Percentiles rank a stretch among this genome's conserved stretches.
phyloP scores from a whole-genome alignment of 371 early-diverging fungal genomes.

The Circinella minor region DNA sequence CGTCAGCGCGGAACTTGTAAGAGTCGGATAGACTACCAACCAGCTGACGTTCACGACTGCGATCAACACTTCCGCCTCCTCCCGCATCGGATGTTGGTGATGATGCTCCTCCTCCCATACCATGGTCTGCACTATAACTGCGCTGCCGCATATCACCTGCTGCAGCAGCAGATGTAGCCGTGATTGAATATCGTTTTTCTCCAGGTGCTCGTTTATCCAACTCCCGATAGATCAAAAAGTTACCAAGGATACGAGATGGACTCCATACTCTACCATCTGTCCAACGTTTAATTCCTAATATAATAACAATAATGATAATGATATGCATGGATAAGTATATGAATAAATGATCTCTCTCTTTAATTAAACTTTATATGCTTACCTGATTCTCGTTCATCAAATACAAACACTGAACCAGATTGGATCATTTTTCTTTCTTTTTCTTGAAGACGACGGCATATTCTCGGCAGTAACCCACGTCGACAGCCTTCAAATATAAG shows the following conservation, averaged over 20 bases:
- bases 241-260: constrained; percentile 72
- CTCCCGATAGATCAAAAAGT: constrained; percentile 70
- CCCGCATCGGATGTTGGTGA: constrained; percentile 12
- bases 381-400: constrained; percentile 71
- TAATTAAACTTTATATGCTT: neutral
- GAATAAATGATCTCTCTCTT: neutral
- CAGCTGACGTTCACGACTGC: constrained; percentile 54
- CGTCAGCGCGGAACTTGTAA: constrained; percentile 79
- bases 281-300: constrained; percentile 74
- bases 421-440: constrained; percentile 60
- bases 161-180: constrained; percentile 23
- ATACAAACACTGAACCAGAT: constrained; percentile 74
- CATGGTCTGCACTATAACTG: constrained; percentile 26
- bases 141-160: constrained; percentile 27
- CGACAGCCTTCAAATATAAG: constrained; percentile 74
- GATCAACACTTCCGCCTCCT: constrained; percentile 29
- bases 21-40: constrained; percentile 68
- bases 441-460: constrained; percentile 66
- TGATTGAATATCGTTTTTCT: constrained; percentile 35
- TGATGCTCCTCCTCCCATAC: constrained; percentile 27
- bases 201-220: constrained; percentile 49
- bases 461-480: constrained; percentile 55
- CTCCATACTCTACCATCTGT: constrained; percentile 78
- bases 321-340: no score
- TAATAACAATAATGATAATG: neutral